These are phyloP conservation scores for Leccinum truebloodii DNA, from an alignment of 768 basidiomycete genomes.

Conservation along the genomic window DNA sequence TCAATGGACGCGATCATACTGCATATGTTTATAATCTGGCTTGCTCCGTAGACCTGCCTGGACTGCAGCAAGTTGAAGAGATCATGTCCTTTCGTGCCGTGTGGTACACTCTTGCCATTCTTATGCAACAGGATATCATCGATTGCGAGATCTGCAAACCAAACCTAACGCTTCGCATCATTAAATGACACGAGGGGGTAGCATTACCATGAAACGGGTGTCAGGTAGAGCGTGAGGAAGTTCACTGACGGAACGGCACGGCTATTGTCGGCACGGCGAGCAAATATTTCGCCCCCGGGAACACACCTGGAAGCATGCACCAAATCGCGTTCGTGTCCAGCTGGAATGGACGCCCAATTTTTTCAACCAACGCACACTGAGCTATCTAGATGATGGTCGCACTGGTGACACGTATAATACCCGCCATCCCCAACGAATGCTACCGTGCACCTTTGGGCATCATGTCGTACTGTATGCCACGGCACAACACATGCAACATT, in stretches of 20 bases:
- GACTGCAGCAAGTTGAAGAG: constrained; percentile 76
- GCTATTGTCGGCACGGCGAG: constrained; percentile 55
- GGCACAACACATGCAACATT: too few species aligned
- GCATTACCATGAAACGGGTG: too few species aligned
- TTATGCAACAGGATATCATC: constrained; percentile 79
- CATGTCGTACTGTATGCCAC: too few species aligned
- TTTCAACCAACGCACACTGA: too few species aligned
- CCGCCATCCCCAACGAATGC: too few species aligned
- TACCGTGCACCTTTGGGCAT: too few species aligned
- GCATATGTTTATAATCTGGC: constrained; percentile 76
- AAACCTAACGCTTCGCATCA: constrained; percentile 71
- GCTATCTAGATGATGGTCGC: too few species aligned
- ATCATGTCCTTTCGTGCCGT: constrained; percentile 83
- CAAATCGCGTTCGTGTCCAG: too few species aligned
- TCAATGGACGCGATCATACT: constrained; percentile 79
- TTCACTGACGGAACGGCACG: constrained; percentile 63
- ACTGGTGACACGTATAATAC: too few species aligned
- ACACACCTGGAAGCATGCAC: too few species aligned
- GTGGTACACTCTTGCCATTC: constrained; percentile 82
- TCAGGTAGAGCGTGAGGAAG: constrained; percentile 35
- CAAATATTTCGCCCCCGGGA: constrained; percentile 61
- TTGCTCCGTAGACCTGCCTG: constrained; percentile 76
- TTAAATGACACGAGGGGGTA: constrained; percentile 69
- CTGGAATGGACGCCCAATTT: too few species aligned
- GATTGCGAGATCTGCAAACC: constrained; percentile 83